Evolutionary conservation across 2,329 filamentous ascomycete genomes (phyloP), one percentile per base, ranked within the genome.

Genomic region (Colletotrichum euphorbiae): DNA sequence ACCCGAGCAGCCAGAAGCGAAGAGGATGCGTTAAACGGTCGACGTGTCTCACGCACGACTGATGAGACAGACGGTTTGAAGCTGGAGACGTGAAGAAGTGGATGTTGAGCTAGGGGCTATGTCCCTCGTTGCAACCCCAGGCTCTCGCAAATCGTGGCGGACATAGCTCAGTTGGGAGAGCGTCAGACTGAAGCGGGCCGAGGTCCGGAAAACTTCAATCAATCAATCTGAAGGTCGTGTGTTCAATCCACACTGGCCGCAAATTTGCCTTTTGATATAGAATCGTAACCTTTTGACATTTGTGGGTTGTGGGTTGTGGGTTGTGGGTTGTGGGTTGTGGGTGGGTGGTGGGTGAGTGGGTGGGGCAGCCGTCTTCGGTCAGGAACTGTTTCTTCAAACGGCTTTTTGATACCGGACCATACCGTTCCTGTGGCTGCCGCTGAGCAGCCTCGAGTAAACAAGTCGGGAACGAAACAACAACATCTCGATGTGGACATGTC

Each of bases 171-270:
- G 65, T 68, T 68, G 61, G 65, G 65, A 68, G 65, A 65, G 65
- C 65, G 65, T 68, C 65, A 68, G 65, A 68, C 65, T 68, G 61
- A 68, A 68, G 65, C 61, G 65, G 65, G 45, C 31, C 2, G 7
- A 0, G 1, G n/a, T 55, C 65, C 54, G 42, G 11, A 5, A 55
- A 55, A 68, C 65, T 68, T 68, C 65, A 68, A 19, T 68, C 65
- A 36, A 55, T 64, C 60, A 36, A 68, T 68, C 65, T n/a, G n/a
- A n/a, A n/a, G n/a, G n/a, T n/a, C n/a, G n/a, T n/a, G n/a, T n/a
- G n/a, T n/a, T n/a, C n/a, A 68, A 68, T 68, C 65, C 65, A 68
- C 65, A 68, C 65, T 68, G n/a, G n/a, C n/a, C n/a, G n/a, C n/a
- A n/a, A n/a, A n/a, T n/a, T n/a, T n/a, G n/a, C n/a, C n/a, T n/a